Percentiles rank a stretch among this genome's conserved stretches.
These are phyloP conservation scores for Euphorbia tirucalli DNA, from an alignment of 345 rosid genomes.

Conservation along the genomic window DNA sequence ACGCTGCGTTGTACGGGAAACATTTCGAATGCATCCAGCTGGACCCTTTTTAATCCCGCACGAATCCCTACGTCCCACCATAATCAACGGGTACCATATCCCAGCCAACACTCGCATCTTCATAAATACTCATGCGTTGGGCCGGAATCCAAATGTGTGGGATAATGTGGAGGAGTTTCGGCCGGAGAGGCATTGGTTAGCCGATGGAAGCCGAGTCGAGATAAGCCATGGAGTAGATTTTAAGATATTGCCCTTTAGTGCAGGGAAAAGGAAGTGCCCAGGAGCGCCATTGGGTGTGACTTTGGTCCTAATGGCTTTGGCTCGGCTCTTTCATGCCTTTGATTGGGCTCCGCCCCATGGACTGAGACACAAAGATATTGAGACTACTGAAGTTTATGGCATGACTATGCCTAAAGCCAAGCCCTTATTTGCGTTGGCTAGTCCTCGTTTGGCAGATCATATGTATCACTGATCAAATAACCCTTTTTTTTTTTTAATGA, in stretches of 20 bases:
- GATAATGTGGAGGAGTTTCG: constrained; percentile 59
- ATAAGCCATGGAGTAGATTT: constrained; percentile 91
- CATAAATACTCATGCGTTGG: constrained; percentile 88
- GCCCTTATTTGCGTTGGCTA: constrained; percentile 60
- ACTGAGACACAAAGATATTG: constrained; percentile 47
- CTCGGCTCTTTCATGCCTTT: constrained; percentile 80
- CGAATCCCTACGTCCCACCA: constrained; percentile 65
- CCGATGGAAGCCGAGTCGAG: constrained; percentile 67
- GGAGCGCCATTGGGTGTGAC: constrained; percentile 92
- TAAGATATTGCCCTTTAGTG: constrained; percentile 83
- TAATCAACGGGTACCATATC: constrained; percentile 65
- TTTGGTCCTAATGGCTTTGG: constrained; percentile 79
- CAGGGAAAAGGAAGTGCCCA: constrained; percentile 87
- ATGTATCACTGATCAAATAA: constrained; percentile 33
- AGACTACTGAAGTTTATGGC: constrained; percentile 71
- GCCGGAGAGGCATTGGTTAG: constrained; percentile 77
- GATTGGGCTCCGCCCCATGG: constrained; percentile 66
- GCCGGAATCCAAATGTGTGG: constrained; percentile 75
- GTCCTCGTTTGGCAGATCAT: constrained; percentile 53
- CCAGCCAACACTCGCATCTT: constrained; percentile 86
- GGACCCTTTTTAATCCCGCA: constrained; percentile 94
- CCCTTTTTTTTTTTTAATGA: background rate
- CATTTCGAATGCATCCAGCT: constrained; percentile 92
- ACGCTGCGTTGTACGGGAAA: constrained; percentile 91
- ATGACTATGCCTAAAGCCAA: constrained; percentile 95